A percentile compares a stretch with the other conserved stretches of the same genome.
phyloP scores from a whole-genome alignment of 371 early-diverging fungal genomes.

The Mucor saturninus region DNA sequence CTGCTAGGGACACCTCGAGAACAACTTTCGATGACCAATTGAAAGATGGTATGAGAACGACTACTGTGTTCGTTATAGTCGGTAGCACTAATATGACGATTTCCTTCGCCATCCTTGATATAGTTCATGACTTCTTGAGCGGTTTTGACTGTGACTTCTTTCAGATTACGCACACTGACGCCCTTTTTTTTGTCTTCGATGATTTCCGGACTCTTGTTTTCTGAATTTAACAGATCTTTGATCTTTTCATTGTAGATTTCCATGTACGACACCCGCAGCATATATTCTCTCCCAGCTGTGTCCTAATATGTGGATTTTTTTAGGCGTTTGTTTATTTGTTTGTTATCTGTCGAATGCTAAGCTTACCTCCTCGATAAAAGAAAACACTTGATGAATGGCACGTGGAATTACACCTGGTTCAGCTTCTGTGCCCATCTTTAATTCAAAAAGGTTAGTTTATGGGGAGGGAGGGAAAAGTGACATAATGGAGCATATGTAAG shows the following conservation, averaged over 20 bases:
- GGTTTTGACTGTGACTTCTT: constrained; percentile 86
- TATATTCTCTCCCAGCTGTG: constrained; percentile 66
- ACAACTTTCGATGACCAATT: constrained; percentile 62
- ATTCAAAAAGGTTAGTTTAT: constrained; percentile 32
- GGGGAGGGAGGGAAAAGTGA: not conserved
- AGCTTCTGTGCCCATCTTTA: constrained; percentile 38
- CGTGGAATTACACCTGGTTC: constrained; percentile 60
- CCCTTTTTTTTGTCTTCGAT: constrained; percentile 81
- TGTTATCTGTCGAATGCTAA: not conserved
- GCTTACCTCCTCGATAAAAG: constrained; percentile 41
- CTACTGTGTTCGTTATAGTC: constrained; percentile 88
- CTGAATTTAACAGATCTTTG: constrained; percentile 79
- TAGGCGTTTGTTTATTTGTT: not conserved
- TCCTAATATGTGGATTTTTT: constrained; percentile 4
- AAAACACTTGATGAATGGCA: constrained; percentile 54
- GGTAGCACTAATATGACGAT: constrained; percentile 84
- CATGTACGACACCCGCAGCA: constrained; percentile 90
- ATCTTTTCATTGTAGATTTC: constrained; percentile 97
- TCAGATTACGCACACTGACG: constrained; percentile 83
- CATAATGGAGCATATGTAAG: not conserved
- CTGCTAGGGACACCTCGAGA: constrained; percentile 8
- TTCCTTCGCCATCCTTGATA: constrained; percentile 77
- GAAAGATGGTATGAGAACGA: constrained; percentile 90
- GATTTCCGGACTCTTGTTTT: constrained; percentile 73
- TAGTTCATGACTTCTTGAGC: constrained; percentile 79